Percentiles rank a stretch among this genome's conserved stretches.
Evolutionary conservation across 2,329 filamentous ascomycete species (phyloP).

Genomic region (Xylariaceae sp.): DNA sequence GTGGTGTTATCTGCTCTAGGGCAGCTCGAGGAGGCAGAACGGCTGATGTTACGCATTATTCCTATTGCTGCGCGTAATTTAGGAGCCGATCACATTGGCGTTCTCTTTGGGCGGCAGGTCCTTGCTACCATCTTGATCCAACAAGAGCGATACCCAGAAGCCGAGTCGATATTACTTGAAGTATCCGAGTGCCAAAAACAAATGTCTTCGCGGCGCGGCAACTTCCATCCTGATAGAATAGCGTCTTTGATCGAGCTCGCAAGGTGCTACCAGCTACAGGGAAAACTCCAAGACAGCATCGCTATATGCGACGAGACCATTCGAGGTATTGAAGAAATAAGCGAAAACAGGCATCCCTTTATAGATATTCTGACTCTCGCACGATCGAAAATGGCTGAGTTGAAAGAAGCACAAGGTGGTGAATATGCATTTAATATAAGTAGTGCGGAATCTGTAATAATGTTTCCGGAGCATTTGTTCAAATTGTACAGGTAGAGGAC

Average conservation of each 20-base stretch:
- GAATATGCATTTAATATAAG: no score
- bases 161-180: conserved; percentile 4
- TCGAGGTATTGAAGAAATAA: not conserved
- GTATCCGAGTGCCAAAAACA: conserved; percentile 4
- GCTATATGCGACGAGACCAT: conserved; percentile 6
- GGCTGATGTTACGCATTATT: not conserved
- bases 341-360: not conserved
- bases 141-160: conserved; percentile 1
- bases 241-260: conserved; percentile 21
- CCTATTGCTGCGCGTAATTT: conserved; percentile 12
- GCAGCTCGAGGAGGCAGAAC: not conserved
- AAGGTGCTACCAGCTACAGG: conserved; percentile 17
- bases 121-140: conserved; percentile 20
- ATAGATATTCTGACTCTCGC: not conserved
- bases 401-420: no score
- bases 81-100: conserved; percentile 16
- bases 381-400: not conserved
- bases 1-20: conserved; percentile 19
- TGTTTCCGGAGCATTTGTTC: no score
- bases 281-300: conserved; percentile 6
- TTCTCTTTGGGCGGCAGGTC: conserved; percentile 20
- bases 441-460: no score
- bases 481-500: no score
- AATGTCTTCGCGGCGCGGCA: conserved; percentile 14
- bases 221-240: conserved; percentile 25